Base-by-base conservation (phyloP, 805 yeast species). In the Myxozyma neotropica region DNA sequence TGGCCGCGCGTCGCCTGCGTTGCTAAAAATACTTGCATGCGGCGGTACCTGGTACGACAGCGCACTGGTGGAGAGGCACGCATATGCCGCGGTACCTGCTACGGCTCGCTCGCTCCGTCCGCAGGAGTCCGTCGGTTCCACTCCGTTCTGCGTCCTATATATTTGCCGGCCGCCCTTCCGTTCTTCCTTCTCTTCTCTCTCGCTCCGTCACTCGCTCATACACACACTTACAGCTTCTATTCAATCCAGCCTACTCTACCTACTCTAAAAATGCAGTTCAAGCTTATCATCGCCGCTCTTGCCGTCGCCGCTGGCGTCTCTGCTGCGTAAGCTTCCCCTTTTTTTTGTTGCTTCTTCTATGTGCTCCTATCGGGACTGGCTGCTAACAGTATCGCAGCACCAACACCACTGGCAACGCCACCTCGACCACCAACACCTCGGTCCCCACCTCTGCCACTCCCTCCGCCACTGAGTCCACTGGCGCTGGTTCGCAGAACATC, bases 401-500 rank as follows among this genome's bases (percentile, higher is more conserved):
- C 36, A 59, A 59, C 64, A 24, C 48, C 49, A 27, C 35, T 36
- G 31, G 43, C 39, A 55, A 58, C 42, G 57, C 52, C 55, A 45
- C 53, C 46, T 47, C 56, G 44, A 36, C 65, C 59, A 42, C 68
- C 56, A 66, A 60, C 65, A 50, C 69, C 57, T 58, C 64, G 65
- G 59, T 54, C 49, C 57, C 71, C 52, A 50, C 72, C 60, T 53
- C 71, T 61, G 58, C 66, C 47, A 27, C 66, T 47, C 65, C 68
- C 51, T 43, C 71, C 44, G 59, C 72, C 55, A 50, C 68, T 49
- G 66, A 65, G 59, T 56, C 68, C 58, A 55, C 65, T 47, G 69
- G 64, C 57, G 72, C 70, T 57, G 73, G 72, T 44, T 58, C 64
- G 58, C 54, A 58, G 65, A 71, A 72, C 71, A 57, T 70, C 42